Evolutionary conservation across 441 rosid species (phyloP), one percentile per base, ranked within the genome.

Genomic region (Adansonia madagascariensis): DNA sequence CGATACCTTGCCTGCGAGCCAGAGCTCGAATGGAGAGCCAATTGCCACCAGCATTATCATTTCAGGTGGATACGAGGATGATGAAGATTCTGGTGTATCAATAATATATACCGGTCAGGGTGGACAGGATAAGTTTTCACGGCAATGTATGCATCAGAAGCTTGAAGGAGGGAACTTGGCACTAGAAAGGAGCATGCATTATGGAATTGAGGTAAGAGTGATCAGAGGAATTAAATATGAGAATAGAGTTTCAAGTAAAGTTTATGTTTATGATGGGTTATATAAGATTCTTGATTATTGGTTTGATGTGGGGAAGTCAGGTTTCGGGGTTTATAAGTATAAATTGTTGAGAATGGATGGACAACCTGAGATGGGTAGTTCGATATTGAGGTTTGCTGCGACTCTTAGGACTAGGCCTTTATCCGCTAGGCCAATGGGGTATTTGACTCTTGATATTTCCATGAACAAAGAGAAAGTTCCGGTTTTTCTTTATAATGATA

Each of bases 281-380:
- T 95, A 90, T 77, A 92, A 80, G 87, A 92, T 95, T 83, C 83
- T 69, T 74, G 94, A 94, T 62, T 94, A 90, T 41, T 95, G 98
- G 98, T 91, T 90, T 53, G 99, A 93, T 84, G 86, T 92, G 69
- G 99, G 99, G 7, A 95, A 89, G 76, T 90, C 99, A 1, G 99
- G 98, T 49, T 95, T 94, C 14, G 98, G 97, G 68, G 98, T 95
- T 80, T 94, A 84, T 56, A 95, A 92, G 83, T 95, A 76, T 79
- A 89, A 78, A 77, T 82, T 95, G 18, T n/a, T 79, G 73, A 92
- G 99, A 80, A 92, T 95, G 4, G 90, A 85, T 31, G 99, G 99
- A 46, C 98, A 94, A 61, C 82, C 87, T 0, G 91, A 84, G 84
- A 94, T 95, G 99, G 99, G 99, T 63, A 92, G 92, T 73, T 69